Evolutionary conservation across 2,329 filamentous ascomycete species (phyloP), one percentile per base, ranked within the genome.

Genomic region (Didymella pomorum): DNA sequence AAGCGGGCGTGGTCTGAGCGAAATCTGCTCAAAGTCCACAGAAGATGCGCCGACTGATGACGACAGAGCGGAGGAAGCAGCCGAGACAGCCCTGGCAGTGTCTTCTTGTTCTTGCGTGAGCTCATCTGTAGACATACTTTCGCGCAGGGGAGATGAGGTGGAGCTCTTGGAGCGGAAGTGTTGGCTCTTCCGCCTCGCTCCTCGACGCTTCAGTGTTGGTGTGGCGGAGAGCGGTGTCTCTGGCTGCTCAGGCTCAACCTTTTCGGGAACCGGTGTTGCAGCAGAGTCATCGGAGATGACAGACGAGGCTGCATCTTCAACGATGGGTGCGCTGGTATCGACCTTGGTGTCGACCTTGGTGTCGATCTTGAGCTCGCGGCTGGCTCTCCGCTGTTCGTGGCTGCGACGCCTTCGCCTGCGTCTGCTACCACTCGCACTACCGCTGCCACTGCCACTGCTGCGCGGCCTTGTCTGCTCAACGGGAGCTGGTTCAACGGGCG

Each of bases 121-220:
- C 3, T 71, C 68, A 25, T 71, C 68, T 9, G 67, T 62, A n/a
- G 65, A 71, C 2, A 60, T 71, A 28, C 64, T 61, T 41, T 71
- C 68, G 33, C 64, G 68, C 49, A 66, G 62, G 44, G 71, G 72
- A 16, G 69, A 72, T 10, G 71, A 75, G 63, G 69, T 74, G 18
- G 66, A 62, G 18, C 72, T 71, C 65, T 80, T 81, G 12, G 78
- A 76, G 18, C 79, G 79, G 1, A 79, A 79, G 28, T 77, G 74
- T 10, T 76, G 70, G 49, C 72, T 43, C 14, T 43, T 73, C 21
- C 78, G 78, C 58, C 62, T 71, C 46, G 52, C 52, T 42, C 75
- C 73, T 31, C 75, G 73, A 28, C 76, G 75, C 59, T 76, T 79
- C 54, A 82, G 54, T 11, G 71, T 70, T 14, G 64, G 71, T 2